Percentiles rank a stretch among this genome's conserved stretches.
Evolutionary conservation across 257 asterid genomes (phyloP).

Genomic region (Nicotiana noctiflora): DNA sequence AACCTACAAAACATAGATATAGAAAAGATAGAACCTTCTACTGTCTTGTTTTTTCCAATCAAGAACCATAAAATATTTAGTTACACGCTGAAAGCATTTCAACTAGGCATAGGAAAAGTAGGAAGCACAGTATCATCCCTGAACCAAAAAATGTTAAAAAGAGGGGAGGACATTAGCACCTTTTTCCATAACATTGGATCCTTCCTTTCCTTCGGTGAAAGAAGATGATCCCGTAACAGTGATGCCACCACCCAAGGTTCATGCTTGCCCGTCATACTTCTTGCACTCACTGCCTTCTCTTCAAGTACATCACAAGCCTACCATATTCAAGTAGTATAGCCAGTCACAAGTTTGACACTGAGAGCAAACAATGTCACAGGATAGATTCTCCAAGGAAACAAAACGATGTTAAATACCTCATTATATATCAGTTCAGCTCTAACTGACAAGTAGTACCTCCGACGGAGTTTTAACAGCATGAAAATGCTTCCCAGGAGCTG

Average conservation of each 20-base stretch:
- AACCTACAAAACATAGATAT: conserved; percentile 36
- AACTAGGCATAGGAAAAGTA: background rate
- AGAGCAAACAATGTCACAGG: background rate
- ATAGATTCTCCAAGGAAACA: background rate
- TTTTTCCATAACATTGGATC: conserved; percentile 67
- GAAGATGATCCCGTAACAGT: conserved; percentile 88
- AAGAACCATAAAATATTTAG: background rate
- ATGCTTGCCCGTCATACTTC: conserved; percentile 39
- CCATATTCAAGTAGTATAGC: conserved; percentile 1
- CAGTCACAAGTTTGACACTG: background rate
- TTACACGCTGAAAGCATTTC: background rate
- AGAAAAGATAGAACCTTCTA: background rate
- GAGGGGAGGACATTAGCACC: conserved; percentile 29
- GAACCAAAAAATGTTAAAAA: background rate
- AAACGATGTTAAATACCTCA: conserved; percentile 41
- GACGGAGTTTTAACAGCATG: conserved; percentile 35
- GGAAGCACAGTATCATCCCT: background rate
- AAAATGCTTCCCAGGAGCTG: conserved; percentile 70
- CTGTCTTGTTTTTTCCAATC: background rate
- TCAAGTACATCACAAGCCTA: conserved; percentile 87
- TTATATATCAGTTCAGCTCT: conserved; percentile 75
- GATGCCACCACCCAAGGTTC: conserved; percentile 84
- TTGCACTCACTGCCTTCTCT: conserved; percentile 61
- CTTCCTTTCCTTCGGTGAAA: conserved; percentile 75
- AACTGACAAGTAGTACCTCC: conserved; percentile 45